These are phyloP conservation scores for Hygrophorus pudorinus DNA, from an alignment of 768 basidiomycete species.

Conservation along the genomic window DNA sequence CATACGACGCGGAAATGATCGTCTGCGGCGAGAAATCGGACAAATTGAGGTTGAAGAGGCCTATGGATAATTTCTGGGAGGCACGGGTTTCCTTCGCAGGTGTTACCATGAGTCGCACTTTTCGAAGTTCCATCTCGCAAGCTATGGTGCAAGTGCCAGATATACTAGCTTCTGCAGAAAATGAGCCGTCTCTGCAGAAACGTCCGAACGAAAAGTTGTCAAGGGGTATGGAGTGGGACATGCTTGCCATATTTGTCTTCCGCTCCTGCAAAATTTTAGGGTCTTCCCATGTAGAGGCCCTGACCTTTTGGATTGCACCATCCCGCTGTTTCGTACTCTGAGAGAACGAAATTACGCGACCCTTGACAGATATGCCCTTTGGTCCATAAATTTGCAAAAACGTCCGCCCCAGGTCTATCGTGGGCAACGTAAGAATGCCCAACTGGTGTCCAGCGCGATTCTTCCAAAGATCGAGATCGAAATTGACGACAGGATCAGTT, in stretches of 20 bases:
- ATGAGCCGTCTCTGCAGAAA: conserved; percentile 23
- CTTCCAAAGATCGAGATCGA: conserved; percentile 22
- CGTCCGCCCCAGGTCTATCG: conserved; percentile 7
- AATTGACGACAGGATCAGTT: conserved; percentile 18
- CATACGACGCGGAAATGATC: conserved; percentile 14
- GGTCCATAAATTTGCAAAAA: conserved; percentile 20
- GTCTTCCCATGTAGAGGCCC: conserved; percentile 19
- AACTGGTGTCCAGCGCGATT: conserved; percentile 7
- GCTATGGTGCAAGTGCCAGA: conserved; percentile 18
- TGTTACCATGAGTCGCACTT: conserved; percentile 20
- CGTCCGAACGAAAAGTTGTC: conserved; percentile 16
- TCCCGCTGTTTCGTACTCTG: conserved; percentile 15
- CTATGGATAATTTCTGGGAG: background rate
- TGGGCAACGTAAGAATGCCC: conserved; percentile 24
- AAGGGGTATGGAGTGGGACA: conserved; percentile 16
- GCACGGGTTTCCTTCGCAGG: background rate
- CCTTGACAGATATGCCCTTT: conserved; percentile 18
- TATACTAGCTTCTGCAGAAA: conserved; percentile 20
- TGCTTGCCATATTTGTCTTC: conserved; percentile 14
- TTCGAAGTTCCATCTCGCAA: conserved; percentile 24
- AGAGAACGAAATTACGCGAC: conserved; percentile 12
- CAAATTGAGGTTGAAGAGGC: background rate
- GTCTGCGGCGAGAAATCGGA: background rate
- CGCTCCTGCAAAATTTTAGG: conserved; percentile 16
- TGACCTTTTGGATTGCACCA: conserved; percentile 16